Conservation (phyloP, 371 early-diverging fungal genomes). For the Apophysomyces ossiformis region DNA sequence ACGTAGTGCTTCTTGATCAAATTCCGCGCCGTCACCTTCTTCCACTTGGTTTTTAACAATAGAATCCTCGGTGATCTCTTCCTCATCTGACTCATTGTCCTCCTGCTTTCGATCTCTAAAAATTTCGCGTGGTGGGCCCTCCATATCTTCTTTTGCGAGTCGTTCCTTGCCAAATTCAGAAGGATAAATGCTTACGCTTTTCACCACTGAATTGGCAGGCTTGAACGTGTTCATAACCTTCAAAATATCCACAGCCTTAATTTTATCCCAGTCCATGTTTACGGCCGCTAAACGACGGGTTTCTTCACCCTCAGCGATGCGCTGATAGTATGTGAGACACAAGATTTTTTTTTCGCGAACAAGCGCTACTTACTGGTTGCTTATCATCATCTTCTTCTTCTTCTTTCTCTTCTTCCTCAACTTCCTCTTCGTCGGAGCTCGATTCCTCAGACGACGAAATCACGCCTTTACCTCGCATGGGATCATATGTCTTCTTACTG, state of each 20-base stretch:
- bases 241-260: conserved; percentile 86
- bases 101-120: conserved; percentile 56
- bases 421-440: conserved; percentile 58
- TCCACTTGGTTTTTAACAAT: conserved; percentile 60
- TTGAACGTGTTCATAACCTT: conserved; percentile 89
- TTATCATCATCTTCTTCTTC: conserved; percentile 64
- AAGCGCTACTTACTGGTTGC: conserved; percentile 30
- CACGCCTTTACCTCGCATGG: conserved; percentile 87
- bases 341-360: conserved; percentile 3
- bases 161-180: conserved; percentile 97
- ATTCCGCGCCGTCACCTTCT: conserved; percentile 70
- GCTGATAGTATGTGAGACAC: conserved; percentile 19
- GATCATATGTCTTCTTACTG: conserved; percentile 55
- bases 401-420: conserved; percentile 48
- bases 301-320: conserved; percentile 84
- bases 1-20: conserved; percentile 84
- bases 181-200: conserved; percentile 86
- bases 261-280: conserved; percentile 98
- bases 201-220: conserved; percentile 75
- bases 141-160: conserved; percentile 69
- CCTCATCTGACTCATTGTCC: conserved; percentile 45
- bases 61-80: conserved; percentile 53
- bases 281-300: conserved; percentile 90
- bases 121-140: conserved; percentile 88
- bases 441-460: conserved; percentile 66